Conservation (phyloP, 1,284 basidiomycete species). For the Ustilago vetiveriae region DNA sequence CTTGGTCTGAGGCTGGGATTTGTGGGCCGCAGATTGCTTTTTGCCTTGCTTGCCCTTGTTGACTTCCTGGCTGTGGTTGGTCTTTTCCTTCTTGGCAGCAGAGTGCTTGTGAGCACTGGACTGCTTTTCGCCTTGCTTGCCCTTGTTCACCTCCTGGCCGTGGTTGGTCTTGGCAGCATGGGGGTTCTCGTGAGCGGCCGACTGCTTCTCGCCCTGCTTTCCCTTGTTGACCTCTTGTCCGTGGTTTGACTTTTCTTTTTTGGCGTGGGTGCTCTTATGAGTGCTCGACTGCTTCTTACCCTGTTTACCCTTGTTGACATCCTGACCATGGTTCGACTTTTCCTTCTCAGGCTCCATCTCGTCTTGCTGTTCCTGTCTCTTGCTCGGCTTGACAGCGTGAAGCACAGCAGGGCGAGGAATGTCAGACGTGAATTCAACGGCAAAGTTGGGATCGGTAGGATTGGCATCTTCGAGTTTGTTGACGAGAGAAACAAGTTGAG, state of each 20-base stretch:
- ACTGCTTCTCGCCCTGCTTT: too few species aligned
- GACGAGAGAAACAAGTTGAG: slow-evolving; percentile 25
- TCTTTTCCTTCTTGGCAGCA: neutral
- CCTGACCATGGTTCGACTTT: too few species aligned
- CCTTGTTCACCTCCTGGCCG: slow-evolving; percentile 7
- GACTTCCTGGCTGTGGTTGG: neutral
- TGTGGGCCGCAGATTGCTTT: neutral
- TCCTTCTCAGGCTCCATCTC: too few species aligned
- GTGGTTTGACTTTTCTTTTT: slow-evolving; percentile 5
- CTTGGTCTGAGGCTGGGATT: slow-evolving; percentile 3
- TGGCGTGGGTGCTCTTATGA: slow-evolving; percentile 22
- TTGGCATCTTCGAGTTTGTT: slow-evolving; percentile 33
- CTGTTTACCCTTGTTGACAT: slow-evolving; percentile 12
- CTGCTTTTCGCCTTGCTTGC: slow-evolving; percentile 10
- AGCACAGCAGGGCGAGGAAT: slow-evolving; percentile 19
- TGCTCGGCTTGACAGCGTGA: too few species aligned
- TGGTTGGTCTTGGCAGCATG: neutral
- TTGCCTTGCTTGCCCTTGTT: slow-evolving; percentile 1
- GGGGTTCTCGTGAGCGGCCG: too few species aligned
- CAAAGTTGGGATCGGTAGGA: slow-evolving; percentile 11
- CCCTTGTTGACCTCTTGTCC: slow-evolving; percentile 12
- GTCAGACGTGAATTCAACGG: slow-evolving; percentile 6
- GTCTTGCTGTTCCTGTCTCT: too few species aligned
- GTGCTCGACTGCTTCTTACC: slow-evolving; percentile 8
- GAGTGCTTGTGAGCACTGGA: slow-evolving; percentile 5